phyloP scores from a whole-genome alignment of 1,139 yeast genomes.

The Blastobotrys elegans region DNA sequence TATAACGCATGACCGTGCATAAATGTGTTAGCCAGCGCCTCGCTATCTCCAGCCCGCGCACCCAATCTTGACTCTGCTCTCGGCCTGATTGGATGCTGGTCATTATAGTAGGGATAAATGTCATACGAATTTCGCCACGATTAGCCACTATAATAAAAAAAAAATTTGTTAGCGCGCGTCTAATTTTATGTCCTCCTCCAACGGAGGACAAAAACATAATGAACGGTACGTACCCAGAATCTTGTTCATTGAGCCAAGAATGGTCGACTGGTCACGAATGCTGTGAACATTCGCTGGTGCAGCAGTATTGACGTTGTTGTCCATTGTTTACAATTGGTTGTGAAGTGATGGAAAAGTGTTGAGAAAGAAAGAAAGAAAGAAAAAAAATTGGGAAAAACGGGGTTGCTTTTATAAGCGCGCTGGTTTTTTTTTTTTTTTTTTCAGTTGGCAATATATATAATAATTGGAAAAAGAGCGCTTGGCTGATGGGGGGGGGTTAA shows the following conservation, averaged over 20 bases:
- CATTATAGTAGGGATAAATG: no score
- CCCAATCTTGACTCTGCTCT: not conserved
- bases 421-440: not conserved
- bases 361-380: conserved; percentile 1
- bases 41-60: not conserved
- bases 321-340: not conserved
- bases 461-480: no score
- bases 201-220: no score
- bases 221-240: conserved; percentile 34
- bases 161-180: not conserved
- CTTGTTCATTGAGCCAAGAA: conserved; percentile 39
- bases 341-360: not conserved
- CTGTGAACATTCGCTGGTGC: conserved; percentile 25
- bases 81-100: not conserved
- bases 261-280: conserved; percentile 37
- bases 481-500: no score
- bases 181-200: not conserved
- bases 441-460: no score
- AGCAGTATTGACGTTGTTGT: conserved; percentile 8
- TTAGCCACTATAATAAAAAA: conserved; percentile 58
- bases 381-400: not conserved
- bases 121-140: conserved; percentile 84
- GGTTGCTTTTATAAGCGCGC: conserved; percentile 2
- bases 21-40: not conserved
- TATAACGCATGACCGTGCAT: not conserved